phyloP scores from a whole-genome alignment of 176 grass and related monocot genomes.

The Triticum dicoccoides region DNA sequence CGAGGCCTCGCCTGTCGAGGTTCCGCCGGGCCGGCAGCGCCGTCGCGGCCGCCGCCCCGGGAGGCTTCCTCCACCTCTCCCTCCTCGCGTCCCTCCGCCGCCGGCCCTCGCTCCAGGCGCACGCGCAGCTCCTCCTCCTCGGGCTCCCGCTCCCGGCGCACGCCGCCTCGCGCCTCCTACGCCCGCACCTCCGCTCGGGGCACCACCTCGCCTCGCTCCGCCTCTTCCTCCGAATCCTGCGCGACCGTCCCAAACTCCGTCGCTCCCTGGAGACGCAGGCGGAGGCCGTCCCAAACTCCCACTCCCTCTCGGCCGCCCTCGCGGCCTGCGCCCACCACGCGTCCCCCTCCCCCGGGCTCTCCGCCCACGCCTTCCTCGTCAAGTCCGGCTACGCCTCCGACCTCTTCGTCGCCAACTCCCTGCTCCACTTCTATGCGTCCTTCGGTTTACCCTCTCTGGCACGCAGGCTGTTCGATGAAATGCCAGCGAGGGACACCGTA shows the following conservation, averaged over 20 bases:
- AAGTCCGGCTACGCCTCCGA: constrained; percentile 47
- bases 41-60: constrained; percentile 6
- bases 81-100: constrained; percentile 35
- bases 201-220: constrained; percentile 37
- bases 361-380: constrained; percentile 48
- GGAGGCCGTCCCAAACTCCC: constrained; percentile 23
- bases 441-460: constrained; percentile 16
- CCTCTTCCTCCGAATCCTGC: constrained; percentile 31
- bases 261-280: neutral
- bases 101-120: constrained; percentile 36
- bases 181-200: constrained; percentile 43
- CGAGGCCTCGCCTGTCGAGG: constrained; percentile 17
- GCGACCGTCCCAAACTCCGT: neutral
- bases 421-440: constrained; percentile 44
- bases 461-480: constrained; percentile 39
- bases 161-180: constrained; percentile 41
- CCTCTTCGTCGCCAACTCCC: constrained; percentile 39
- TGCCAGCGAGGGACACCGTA: neutral
- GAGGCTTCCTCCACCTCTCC: constrained; percentile 52
- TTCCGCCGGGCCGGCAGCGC: constrained; percentile 18
- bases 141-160: constrained; percentile 43
- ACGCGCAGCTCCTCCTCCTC: constrained; percentile 50
- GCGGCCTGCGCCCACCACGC: constrained; percentile 32
- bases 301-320: constrained; percentile 34
- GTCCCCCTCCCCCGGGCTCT: constrained; percentile 28